Base-by-base conservation (phyloP, 1,284 basidiomycete species). In the Golubevia pallescens region DNA sequence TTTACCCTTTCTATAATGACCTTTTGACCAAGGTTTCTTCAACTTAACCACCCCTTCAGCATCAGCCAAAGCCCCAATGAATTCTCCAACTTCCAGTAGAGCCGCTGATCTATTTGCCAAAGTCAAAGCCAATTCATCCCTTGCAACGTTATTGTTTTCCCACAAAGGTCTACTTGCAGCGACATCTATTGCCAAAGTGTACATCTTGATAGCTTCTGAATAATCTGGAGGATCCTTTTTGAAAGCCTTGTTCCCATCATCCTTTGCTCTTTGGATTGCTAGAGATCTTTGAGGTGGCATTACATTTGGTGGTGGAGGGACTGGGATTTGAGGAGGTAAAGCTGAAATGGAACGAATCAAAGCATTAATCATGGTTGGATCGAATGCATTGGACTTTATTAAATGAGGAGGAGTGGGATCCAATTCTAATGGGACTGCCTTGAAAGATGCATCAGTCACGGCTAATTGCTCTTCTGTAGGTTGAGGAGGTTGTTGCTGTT, bases 91-190 rank as follows among this genome's bases (percentile, higher is more conserved):
- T 68, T 93, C 92, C 60, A 90, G 90, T 86, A 92, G 92, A 1
- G 95, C 92, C 0, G 95, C 94, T 4, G 92, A 93, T 60, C 96
- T 90, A 86, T 99, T 99, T 68, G 93, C 95, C 56, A 99, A 86
- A 71, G 93, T 89, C 32, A 93, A 91, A 8, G 93, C 91, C 56
- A 97, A 89, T 84, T 99, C 96, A 74, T 99, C 96, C 60, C 93
- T 90, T 86, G 93, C 90, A 66, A 95, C 84, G 52, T 90, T 89
- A 61, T 92, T 91, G 2, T 90, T 88, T 85, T 99, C 96, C 93
- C 95, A 98, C 48, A 93, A 91, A 8, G 94, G 92, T 48, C 96
- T 90, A 67, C 92, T 91, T 0, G 91, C 87, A 1, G 95, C 94
- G 60, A 95, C 89, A 77, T 90, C 90, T 32, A 93, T 90, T 48